Base-by-base conservation (phyloP, 495 filamentous ascomycete genomes). In the Barbatosphaeria neglecta region DNA sequence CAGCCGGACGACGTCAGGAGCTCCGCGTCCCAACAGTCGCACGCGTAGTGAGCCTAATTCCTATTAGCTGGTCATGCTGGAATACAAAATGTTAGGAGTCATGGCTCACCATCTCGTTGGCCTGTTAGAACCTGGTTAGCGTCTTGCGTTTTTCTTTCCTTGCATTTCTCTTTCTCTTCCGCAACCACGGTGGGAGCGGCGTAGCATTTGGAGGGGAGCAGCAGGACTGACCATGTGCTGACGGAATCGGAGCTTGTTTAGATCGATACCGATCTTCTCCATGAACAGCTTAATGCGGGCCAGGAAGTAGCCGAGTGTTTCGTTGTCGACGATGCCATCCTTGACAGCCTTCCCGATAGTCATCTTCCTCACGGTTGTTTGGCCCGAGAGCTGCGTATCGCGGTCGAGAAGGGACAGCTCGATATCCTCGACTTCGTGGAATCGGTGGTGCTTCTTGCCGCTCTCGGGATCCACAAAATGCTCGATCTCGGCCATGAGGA, bases 281-380 rank as follows among this genome's bases (percentile, higher is more conserved):
- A 90, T 67, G 75, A 89, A 90, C 18, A 76, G 68, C 47, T 83
- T 80, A 49, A 89, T 88, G 39, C 85, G 76, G 39, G 78, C 86
- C 27, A 90, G 70, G 70, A 90, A 90, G 68, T 90, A 90, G 40
- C 85, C 86, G n/a, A 90, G 73, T 1, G 84, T 88, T 68, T 90
- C 85, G 63, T 87, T 90, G 60, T 90, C 83, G 9, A 90, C 82
- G 16, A 85, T 55, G 8, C 75, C 72, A 18, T 67, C 69, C 60
- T 77, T 68, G 22, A 90, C 84, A 22, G 85, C 85, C 57, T 86
- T 67, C 49, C 83, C 82, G 48, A 89, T 81, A 17, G 76, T 68
- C 61, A 80, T 72, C 47, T 62, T 69, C 54, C 70, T 71, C 16
- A 74, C 67, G 35, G 77, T 60, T 15, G 84, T 87, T 58, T 77